These are phyloP conservation scores for Dissophora ornata DNA, from an alignment of 192 early-diverging fungal species.

Conservation along the genomic window DNA sequence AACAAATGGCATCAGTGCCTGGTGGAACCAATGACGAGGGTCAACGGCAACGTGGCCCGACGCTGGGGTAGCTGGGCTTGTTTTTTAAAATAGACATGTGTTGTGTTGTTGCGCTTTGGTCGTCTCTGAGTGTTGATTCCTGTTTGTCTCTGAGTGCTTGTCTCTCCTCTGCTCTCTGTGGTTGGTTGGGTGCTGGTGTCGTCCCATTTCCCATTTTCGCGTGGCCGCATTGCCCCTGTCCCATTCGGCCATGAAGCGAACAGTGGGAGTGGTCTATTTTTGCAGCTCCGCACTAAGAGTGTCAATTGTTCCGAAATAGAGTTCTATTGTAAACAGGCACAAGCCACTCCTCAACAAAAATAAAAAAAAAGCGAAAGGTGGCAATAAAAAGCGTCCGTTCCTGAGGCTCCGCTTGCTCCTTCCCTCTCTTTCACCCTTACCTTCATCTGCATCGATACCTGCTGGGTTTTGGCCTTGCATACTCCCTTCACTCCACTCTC, in stretches of 20 bases:
- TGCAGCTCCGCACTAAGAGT: no score
- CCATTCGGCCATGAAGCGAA: neutral
- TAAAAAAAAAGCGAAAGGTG: neutral
- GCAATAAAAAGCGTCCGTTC: neutral
- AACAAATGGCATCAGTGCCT: neutral
- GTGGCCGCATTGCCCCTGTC: slow-evolving; percentile 19
- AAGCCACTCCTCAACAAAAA: no score
- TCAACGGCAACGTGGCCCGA: slow-evolving; percentile 17
- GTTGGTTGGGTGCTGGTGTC: no score
- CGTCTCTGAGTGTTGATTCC: no score
- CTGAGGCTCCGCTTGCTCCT: slow-evolving; percentile 25
- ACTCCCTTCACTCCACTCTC: neutral
- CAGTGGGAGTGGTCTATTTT: no score
- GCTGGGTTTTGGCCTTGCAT: slow-evolving; percentile 22
- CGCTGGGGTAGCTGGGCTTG: neutral
- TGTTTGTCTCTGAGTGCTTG: neutral
- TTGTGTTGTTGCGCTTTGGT: no score
- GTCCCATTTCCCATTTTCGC: slow-evolving; percentile 4
- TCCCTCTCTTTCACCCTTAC: slow-evolving; percentile 37
- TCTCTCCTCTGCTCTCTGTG: neutral
- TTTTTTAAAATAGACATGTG: no score
- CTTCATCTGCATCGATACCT: slow-evolving; percentile 26
- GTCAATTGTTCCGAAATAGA: no score
- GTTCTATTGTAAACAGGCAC: no score
- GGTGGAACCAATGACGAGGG: slow-evolving; percentile 25